These are phyloP conservation scores for Penicillium polonicum DNA, from an alignment of 2,329 filamentous ascomycete genomes.

Conservation along the genomic window DNA sequence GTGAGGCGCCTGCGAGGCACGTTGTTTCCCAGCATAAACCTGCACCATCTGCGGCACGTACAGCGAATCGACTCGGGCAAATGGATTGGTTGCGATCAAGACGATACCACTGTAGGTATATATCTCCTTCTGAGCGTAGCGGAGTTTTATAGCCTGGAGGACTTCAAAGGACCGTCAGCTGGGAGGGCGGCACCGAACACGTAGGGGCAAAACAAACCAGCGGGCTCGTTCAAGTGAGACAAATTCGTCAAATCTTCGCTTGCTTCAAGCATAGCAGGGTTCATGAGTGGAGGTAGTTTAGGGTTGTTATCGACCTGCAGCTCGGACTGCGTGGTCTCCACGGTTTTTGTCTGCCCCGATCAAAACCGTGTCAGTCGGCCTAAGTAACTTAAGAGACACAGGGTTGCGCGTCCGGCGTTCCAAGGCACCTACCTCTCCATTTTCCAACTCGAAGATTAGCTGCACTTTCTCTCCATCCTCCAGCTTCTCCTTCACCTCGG, in stretches of 20 bases:
- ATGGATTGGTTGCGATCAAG: constrained; percentile 96
- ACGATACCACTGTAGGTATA: constrained; percentile 99
- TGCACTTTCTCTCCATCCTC: constrained; percentile 81
- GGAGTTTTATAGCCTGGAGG: constrained; percentile 92
- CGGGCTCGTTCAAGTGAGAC: constrained; percentile 96
- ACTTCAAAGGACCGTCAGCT: constrained; percentile 56
- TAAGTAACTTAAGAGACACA: background rate
- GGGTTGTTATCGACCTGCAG: constrained; percentile 74
- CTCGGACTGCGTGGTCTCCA: constrained; percentile 74
- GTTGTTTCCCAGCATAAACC: constrained; percentile 94
- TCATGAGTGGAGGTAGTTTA: constrained; percentile 89
- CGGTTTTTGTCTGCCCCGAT: constrained; percentile 64
- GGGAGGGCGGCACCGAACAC: background rate
- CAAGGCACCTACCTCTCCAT: constrained; percentile 71
- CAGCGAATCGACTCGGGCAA: constrained; percentile 93
- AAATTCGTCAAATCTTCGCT: constrained; percentile 97
- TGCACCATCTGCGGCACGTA: constrained; percentile 99
- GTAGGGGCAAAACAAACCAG: constrained; percentile 60
- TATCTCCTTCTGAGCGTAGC: constrained; percentile 97
- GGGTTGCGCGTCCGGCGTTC: background rate
- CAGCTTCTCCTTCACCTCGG: constrained; percentile 84
- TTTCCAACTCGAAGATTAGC: constrained; percentile 84
- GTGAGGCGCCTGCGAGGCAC: constrained; percentile 95
- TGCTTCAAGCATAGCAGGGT: constrained; percentile 95
- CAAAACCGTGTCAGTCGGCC: constrained; percentile 18